These are phyloP conservation scores for Malus orientalis DNA, from an alignment of 306 rosid genomes.

Conservation along the genomic window DNA sequence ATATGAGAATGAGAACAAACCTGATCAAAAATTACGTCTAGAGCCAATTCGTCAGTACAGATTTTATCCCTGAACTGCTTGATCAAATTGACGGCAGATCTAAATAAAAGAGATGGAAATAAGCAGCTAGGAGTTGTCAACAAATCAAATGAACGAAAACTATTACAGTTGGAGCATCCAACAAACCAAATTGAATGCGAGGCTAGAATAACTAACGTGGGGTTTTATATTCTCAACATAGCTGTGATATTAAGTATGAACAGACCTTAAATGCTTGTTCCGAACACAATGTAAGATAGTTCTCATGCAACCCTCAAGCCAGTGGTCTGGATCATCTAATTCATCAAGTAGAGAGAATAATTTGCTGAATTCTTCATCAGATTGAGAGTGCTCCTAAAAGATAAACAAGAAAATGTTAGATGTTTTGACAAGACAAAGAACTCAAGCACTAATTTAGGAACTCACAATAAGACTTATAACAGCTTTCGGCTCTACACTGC, in stretches of 20 bases:
- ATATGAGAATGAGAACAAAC: slow-evolving; percentile 36
- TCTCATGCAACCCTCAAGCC: slow-evolving; percentile 68
- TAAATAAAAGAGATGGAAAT: slow-evolving; percentile 7
- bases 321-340: slow-evolving; percentile 37
- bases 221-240: background rate
- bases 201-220: background rate
- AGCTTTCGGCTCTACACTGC: slow-evolving; percentile 63
- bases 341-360: slow-evolving; percentile 53
- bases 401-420: slow-evolving; percentile 2
- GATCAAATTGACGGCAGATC: slow-evolving; percentile 55
- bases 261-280: slow-evolving; percentile 59
- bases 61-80: slow-evolving; percentile 55
- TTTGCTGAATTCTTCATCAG: slow-evolving; percentile 46
- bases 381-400: slow-evolving; percentile 42
- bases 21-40: slow-evolving; percentile 52
- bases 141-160: background rate
- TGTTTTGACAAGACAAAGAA: background rate
- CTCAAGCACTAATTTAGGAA: slow-evolving; percentile 6
- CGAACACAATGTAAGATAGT: slow-evolving; percentile 52
- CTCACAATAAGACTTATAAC: slow-evolving; percentile 62
- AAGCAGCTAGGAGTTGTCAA: background rate
- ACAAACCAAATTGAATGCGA: background rate
- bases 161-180: background rate
- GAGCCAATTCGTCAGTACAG: slow-evolving; percentile 36
- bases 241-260: background rate